A percentile compares a stretch with the other conserved stretches of the same genome.
These are phyloP conservation scores for Cladosporium sp. DNA, from an alignment of 2,329 filamentous ascomycete species.

Conservation along the genomic window DNA sequence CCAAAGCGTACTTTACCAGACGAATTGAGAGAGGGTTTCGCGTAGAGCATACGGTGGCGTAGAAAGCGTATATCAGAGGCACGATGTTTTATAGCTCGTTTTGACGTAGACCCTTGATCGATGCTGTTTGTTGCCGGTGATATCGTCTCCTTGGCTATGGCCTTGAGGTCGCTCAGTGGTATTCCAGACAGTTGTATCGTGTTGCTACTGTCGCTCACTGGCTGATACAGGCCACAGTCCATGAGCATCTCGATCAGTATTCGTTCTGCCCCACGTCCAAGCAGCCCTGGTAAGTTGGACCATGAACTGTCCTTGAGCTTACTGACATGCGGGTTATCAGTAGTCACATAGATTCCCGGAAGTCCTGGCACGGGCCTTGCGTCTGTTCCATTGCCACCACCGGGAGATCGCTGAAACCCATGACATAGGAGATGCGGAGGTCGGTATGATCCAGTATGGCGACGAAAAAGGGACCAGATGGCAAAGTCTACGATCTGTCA, in stretches of 20 bases:
- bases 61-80: constrained; percentile 64
- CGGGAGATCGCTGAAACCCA: constrained; percentile 65
- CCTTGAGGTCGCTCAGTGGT: constrained; percentile 53
- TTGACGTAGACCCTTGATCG: too few species aligned
- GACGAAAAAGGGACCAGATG: constrained; percentile 74
- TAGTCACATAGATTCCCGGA: constrained; percentile 63
- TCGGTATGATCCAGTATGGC: constrained; percentile 49
- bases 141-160: background rate
- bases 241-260: constrained; percentile 77
- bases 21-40: constrained; percentile 68
- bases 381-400: constrained; percentile 33
- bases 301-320: constrained; percentile 70
- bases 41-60: constrained; percentile 83
- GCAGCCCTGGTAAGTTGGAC: constrained; percentile 69
- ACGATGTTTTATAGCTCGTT: constrained; percentile 10
- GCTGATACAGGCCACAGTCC: constrained; percentile 73
- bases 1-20: constrained; percentile 70
- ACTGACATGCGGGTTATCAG: constrained; percentile 69
- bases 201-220: constrained; percentile 62
- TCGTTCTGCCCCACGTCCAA: constrained; percentile 73
- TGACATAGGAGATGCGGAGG: constrained; percentile 79
- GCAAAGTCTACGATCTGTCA: constrained; percentile 50
- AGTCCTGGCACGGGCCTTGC: constrained; percentile 51
- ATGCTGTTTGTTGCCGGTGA: background rate
- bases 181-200: constrained; percentile 78